These are phyloP conservation scores for Hygrophila difformis DNA, from an alignment of 257 asterid genomes.

Conservation along the genomic window DNA sequence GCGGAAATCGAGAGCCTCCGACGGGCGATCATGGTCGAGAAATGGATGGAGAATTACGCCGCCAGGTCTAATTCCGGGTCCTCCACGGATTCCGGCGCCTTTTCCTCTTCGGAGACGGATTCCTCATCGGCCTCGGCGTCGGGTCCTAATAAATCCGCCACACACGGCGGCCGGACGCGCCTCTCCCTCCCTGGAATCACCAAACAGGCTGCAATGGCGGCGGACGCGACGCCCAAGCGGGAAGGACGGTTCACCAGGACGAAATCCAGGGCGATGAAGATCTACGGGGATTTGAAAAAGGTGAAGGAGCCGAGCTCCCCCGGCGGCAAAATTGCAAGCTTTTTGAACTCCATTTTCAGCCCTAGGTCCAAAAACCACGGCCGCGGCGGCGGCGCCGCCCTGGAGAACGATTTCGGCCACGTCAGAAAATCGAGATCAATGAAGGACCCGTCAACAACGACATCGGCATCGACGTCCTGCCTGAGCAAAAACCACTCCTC, in stretches of 20 bases:
- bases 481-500: constrained; percentile 40
- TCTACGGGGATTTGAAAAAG: constrained; percentile 37
- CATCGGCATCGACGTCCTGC: constrained; percentile 46
- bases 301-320: constrained; percentile 50
- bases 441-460: constrained; percentile 40
- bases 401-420: constrained; percentile 34
- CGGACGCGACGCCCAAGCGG: constrained; percentile 7
- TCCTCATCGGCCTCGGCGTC: constrained; percentile 25
- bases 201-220: no score
- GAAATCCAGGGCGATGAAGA: constrained; percentile 27
- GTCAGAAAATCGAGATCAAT: constrained; percentile 61
- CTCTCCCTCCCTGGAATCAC: constrained; percentile 7
- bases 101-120: constrained; percentile 58
- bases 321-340: constrained; percentile 43
- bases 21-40: constrained; percentile 65
- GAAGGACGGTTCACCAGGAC: constrained; percentile 22
- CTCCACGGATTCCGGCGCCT: constrained; percentile 56
- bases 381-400: neutral
- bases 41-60: constrained; percentile 60
- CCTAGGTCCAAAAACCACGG: constrained; percentile 32
- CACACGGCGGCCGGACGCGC: constrained; percentile 1
- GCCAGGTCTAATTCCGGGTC: constrained; percentile 42
- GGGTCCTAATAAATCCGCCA: constrained; percentile 17
- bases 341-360: constrained; percentile 56
- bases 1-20: constrained; percentile 61